Evolutionary conservation across 257 asterid genomes (phyloP).

Genomic region (Hygrophila difformis): DNA sequence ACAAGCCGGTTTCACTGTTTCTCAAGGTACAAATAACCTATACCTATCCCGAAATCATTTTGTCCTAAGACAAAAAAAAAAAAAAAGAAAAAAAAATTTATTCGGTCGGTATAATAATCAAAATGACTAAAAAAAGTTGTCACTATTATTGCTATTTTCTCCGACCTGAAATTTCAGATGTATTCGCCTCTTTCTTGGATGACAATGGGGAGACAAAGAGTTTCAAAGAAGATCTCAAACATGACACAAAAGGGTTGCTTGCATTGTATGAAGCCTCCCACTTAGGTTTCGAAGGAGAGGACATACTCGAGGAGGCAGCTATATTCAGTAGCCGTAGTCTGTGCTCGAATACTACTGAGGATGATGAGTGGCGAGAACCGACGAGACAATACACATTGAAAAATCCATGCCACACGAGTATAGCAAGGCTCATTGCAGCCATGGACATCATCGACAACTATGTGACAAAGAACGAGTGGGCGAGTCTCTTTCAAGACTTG

Average conservation of each 20-base stretch:
- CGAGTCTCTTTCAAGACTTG: neutral
- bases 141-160: no score
- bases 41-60: no score
- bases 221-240: neutral
- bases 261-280: slow-evolving; percentile 14
- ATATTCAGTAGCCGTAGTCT: neutral
- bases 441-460: neutral
- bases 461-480: neutral
- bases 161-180: no score
- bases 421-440: neutral
- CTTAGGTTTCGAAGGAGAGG: slow-evolving; percentile 2
- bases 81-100: no score
- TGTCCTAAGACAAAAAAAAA: no score
- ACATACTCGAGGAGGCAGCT: slow-evolving; percentile 3
- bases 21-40: neutral
- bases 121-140: no score
- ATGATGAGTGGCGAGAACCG: no score
- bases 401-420: slow-evolving; percentile 4
- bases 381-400: neutral
- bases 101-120: no score
- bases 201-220: slow-evolving; percentile 8
- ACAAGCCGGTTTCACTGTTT: neutral
- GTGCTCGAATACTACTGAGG: neutral
- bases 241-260: slow-evolving; percentile 6
- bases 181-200: neutral